Percentiles rank a stretch among this genome's conserved stretches.
These are phyloP conservation scores for Pneumocystis wakefieldiae DNA, from an alignment of 1,139 yeast species.

Conservation along the genomic window DNA sequence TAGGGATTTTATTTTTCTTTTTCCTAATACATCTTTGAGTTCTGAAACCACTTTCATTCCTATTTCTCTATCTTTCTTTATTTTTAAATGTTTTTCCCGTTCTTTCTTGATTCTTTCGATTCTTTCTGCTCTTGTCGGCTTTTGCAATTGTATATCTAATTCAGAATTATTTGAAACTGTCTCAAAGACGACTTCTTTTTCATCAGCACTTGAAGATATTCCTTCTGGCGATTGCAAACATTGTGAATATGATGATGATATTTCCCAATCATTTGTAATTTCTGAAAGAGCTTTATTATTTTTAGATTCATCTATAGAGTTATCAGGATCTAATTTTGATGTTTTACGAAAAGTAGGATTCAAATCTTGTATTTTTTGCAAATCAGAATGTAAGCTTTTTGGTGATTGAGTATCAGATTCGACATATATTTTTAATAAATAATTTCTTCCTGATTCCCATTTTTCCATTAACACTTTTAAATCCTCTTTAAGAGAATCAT, in stretches of 20 bases:
- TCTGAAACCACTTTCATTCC: constrained; percentile 1
- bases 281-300: neutral
- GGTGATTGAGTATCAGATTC: neutral
- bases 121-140: neutral
- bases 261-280: neutral
- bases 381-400: neutral
- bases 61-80: neutral
- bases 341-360: neutral
- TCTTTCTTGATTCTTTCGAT: neutral
- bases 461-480: constrained; percentile 19
- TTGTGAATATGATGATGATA: neutral
- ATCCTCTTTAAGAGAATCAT: constrained; percentile 22
- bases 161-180: neutral
- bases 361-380: neutral
- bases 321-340: neutral
- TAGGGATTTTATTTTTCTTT: neutral
- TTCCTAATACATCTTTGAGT: constrained; percentile 1
- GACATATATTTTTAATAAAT: neutral
- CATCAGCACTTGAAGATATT: neutral
- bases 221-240: neutral
- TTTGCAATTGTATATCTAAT: neutral
- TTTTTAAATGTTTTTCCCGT: neutral
- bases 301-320: neutral
- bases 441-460: constrained; percentile 21
- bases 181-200: neutral